These are phyloP conservation scores for Clonostachys rosea DNA, from an alignment of 2,329 filamentous ascomycete genomes.

Conservation along the genomic window DNA sequence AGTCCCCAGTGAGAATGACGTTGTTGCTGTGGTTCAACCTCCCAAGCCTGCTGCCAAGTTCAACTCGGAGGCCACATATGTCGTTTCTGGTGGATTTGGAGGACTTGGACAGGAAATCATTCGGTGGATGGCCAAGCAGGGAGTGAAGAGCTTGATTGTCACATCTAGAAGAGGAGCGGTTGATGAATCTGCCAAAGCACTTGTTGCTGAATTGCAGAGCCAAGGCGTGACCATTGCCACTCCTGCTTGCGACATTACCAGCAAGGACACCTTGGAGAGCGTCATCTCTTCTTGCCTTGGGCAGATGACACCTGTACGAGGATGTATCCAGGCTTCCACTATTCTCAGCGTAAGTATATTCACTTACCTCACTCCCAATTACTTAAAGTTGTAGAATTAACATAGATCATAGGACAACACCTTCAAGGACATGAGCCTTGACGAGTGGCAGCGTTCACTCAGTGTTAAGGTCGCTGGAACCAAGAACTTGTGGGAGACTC, in stretches of 20 bases:
- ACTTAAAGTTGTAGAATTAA: neutral
- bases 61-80: conserved; percentile 30
- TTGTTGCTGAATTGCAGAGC: conserved; percentile 7
- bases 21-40: no score
- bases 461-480: conserved; percentile 34
- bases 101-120: conserved; percentile 42
- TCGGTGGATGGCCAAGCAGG: conserved; percentile 15
- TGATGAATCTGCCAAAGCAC: conserved; percentile 6
- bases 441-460: conserved; percentile 26
- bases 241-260: conserved; percentile 3
- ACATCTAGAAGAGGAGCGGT: conserved; percentile 13
- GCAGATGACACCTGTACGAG: neutral
- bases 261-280: neutral
- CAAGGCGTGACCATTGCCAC: neutral
- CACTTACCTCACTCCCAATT: no score
- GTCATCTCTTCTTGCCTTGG: conserved; percentile 3
- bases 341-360: neutral
- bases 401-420: conserved; percentile 21
- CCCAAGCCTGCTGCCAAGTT: neutral
- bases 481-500: conserved; percentile 31
- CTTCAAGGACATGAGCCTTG: conserved; percentile 26
- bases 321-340: neutral
- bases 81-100: conserved; percentile 43
- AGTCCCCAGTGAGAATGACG: conserved; percentile 3
- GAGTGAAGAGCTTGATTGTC: conserved; percentile 16